Evolutionary conservation across 257 asterid genomes (phyloP).

Genomic region (Nicotiana paniculata): DNA sequence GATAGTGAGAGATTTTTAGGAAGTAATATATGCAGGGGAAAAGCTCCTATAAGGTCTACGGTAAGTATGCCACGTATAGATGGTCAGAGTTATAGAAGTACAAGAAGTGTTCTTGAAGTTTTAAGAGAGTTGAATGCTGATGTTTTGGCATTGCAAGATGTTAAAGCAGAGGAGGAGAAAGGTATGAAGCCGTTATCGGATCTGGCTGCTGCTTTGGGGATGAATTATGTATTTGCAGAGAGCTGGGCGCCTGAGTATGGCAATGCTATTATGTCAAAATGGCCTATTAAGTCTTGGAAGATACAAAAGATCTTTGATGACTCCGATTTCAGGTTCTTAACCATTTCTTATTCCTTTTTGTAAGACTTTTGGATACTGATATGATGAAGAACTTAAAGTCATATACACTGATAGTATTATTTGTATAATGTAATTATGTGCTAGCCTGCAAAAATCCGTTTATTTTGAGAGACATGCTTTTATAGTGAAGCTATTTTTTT

Average conservation of each 20-base stretch:
- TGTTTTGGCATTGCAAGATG: conserved; percentile 83
- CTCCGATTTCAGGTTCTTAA: conserved; percentile 70
- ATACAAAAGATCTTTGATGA: conserved; percentile 73
- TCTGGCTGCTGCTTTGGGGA: conserved; percentile 80
- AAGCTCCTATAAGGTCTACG: conserved; percentile 41
- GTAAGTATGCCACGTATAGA: conserved; percentile 20
- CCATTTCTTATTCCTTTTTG: not conserved
- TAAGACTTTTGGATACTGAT: not conserved
- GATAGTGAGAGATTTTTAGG: conserved; percentile 15
- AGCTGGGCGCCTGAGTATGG: conserved; percentile 99
- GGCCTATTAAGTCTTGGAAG: conserved; percentile 91
- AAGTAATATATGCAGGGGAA: conserved; percentile 33
- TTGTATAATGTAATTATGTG: too few relatives aligned
- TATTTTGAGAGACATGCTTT: too few relatives aligned
- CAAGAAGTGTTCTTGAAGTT: conserved; percentile 57
- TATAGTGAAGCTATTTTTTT: too few relatives aligned
- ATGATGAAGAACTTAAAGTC: too few relatives aligned
- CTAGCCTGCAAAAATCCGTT: too few relatives aligned
- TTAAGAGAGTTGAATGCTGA: conserved; percentile 75
- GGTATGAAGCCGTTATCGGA: conserved; percentile 85
- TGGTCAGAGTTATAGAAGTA: conserved; percentile 14
- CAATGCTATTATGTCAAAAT: conserved; percentile 74
- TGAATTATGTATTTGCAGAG: conserved; percentile 91
- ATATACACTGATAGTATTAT: too few relatives aligned
- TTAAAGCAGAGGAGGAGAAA: conserved; percentile 92